Conservation (phyloP, 1,284 basidiomycete genomes). For the Fereydounia khargensis region DNA sequence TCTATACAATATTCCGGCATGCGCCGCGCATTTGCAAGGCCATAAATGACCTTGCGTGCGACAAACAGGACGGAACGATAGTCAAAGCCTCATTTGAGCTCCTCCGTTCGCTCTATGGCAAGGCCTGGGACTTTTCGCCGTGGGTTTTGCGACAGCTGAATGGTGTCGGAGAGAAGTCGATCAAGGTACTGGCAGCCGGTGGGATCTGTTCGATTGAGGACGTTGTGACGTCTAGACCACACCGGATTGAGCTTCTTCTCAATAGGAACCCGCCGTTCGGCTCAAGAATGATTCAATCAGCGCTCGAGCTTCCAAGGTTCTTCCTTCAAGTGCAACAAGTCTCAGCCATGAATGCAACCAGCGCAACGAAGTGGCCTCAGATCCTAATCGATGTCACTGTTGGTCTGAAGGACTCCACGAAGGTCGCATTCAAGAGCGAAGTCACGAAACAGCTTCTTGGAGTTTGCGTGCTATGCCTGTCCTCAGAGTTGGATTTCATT, state of each 20-base stretch:
- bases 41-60: conserved; percentile 26
- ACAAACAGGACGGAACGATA: conserved; percentile 22
- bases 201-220: conserved; percentile 23
- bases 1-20: conserved; percentile 22
- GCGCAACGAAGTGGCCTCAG: background rate
- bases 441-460: conserved; percentile 23
- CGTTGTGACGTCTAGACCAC: conserved; percentile 15
- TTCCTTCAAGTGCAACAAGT: conserved; percentile 12
- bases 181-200: conserved; percentile 31
- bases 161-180: conserved; percentile 73
- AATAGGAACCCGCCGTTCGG: conserved; percentile 41
- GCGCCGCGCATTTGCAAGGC: conserved; percentile 30
- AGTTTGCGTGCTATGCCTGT: conserved; percentile 18
- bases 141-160: conserved; percentile 75
- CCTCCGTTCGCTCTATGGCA: conserved; percentile 64
- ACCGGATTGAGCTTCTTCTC: conserved; percentile 40
- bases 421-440: conserved; percentile 25
- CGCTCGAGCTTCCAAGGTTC: conserved; percentile 27
- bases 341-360: background rate
- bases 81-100: conserved; percentile 33
- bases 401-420: conserved; percentile 17
- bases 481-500: conserved; percentile 15
- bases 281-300: conserved; percentile 20
- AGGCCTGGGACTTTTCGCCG: conserved; percentile 80
- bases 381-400: conserved; percentile 14